These are phyloP conservation scores for Xylariaceae sp. DNA, from an alignment of 2,329 filamentous ascomycete species.

Conservation along the genomic window DNA sequence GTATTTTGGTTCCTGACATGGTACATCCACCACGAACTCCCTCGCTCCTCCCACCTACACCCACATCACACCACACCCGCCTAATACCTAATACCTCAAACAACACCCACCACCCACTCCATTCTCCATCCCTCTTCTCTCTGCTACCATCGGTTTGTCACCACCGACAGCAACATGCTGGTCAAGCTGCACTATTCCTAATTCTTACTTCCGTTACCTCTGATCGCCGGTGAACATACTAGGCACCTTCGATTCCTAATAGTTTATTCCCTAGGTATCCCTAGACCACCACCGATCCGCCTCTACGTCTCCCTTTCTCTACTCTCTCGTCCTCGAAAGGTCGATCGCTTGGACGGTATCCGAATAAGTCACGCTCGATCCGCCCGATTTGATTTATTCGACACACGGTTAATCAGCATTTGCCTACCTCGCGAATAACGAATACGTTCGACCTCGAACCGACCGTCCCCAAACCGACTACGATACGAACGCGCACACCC, in stretches of 20 bases:
- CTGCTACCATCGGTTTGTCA: constrained; percentile 1
- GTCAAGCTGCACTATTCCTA: constrained; percentile 8
- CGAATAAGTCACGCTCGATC: not conserved
- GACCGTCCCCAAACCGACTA: not conserved
- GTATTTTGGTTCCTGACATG: not conserved
- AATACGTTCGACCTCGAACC: not conserved
- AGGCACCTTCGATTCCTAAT: constrained; percentile 9
- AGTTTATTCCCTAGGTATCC: not conserved
- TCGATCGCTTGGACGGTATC: not conserved
- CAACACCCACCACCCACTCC: constrained; percentile 5
- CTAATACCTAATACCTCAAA: not conserved
- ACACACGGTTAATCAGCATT: constrained; percentile 7
- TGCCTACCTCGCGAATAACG: constrained; percentile 1
- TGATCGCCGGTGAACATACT: not conserved
- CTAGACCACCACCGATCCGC: constrained; percentile 6
- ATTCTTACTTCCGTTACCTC: constrained; percentile 1
- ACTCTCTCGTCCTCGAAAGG: constrained; percentile 1
- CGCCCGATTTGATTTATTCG: not conserved
- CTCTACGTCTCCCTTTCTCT: not conserved
- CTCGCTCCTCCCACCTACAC: not conserved
- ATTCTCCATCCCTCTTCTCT: not conserved
- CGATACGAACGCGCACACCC: constrained; percentile 8
- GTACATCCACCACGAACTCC: not conserved
- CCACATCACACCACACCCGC: constrained; percentile 1
- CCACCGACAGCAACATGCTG: constrained; percentile 3